Evolutionary conservation across 176 grass and related monocot species (phyloP).

Genomic region (Leersia perrieri): DNA sequence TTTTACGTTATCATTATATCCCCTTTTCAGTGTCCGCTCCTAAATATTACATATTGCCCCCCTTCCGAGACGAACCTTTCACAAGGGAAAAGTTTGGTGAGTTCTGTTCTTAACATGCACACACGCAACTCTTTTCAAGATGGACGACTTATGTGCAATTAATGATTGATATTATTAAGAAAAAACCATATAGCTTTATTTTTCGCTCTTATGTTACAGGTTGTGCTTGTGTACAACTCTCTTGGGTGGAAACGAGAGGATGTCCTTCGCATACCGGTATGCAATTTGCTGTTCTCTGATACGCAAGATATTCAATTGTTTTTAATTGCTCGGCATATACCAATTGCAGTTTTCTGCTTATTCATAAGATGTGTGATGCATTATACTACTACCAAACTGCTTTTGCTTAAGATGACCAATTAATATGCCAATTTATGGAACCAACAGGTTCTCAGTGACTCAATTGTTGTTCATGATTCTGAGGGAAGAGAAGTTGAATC

Average conservation of each 20-base stretch:
- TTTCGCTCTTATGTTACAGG: slow-evolving; percentile 44
- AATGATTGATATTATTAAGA: neutral
- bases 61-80: slow-evolving; percentile 68
- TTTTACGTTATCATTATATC: slow-evolving; percentile 32
- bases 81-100: slow-evolving; percentile 78
- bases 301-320: slow-evolving; percentile 14
- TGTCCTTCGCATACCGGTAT: slow-evolving; percentile 84
- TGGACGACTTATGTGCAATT: neutral
- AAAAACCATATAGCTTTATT: neutral
- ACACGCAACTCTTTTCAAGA: neutral
- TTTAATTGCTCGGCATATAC: neutral
- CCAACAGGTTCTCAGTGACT: slow-evolving; percentile 72
- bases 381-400: neutral
- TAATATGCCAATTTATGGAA: slow-evolving; percentile 29
- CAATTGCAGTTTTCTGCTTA: neutral
- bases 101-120: slow-evolving; percentile 28
- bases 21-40: slow-evolving; percentile 69
- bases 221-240: slow-evolving; percentile 85
- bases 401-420: slow-evolving; percentile 8
- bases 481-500: slow-evolving; percentile 87
- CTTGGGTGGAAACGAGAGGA: slow-evolving; percentile 94
- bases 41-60: slow-evolving; percentile 88
- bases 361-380: neutral
- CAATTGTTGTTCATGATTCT: slow-evolving; percentile 74
- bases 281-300: slow-evolving; percentile 13